Evolutionary conservation across 257 asterid genomes (phyloP), one percentile per base, ranked within the genome.

Genomic region (Salvia hispanica): DNA sequence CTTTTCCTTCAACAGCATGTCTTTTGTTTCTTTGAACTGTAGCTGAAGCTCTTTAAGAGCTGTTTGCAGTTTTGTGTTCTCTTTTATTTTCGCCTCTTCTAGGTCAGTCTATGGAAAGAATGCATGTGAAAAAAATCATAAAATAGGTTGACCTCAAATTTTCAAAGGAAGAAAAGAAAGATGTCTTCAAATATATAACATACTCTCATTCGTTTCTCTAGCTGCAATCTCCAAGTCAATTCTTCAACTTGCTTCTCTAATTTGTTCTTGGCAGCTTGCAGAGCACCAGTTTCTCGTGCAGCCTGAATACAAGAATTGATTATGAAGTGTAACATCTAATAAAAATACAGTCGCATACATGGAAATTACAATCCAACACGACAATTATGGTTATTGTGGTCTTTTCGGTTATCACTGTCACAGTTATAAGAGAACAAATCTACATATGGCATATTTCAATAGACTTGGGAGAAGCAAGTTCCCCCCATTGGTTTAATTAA

Each of bases 191-290:
- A 66, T 25, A 65, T 43, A 61, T 42, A 69, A 73, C 89, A 70
- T 73, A 94, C 99, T 76, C 97, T 85, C 93, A 94, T 94, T 79
- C 97, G 94, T 77, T 90, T 91, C 89, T 94, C 99, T 58, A 94
- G 88, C 84, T 94, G 97, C 65, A 94, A 69, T 82, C 99, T 86
- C 99, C 99, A 94, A 64, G 96, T 94, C 77, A 94, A 74, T 74
- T 94, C 99, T 80, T 94, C 99, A 75, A 94, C 97, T 83, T 91
- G 96, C 90, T 94, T 94, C 93, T 94, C 99, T 72, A 94, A 81
- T 76, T 94, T 94, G 78, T 88, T 94, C 85, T 94, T 94, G 74
- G 99, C 99, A 78, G 97, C 99, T 84, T 94, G 96, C 52, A 94
- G 91, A 74, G 99, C 99, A 72, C 98, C 99, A 47, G 99, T 94